Base-by-base conservation (phyloP, 768 basidiomycete species). In the Tephrocybe sp. region DNA sequence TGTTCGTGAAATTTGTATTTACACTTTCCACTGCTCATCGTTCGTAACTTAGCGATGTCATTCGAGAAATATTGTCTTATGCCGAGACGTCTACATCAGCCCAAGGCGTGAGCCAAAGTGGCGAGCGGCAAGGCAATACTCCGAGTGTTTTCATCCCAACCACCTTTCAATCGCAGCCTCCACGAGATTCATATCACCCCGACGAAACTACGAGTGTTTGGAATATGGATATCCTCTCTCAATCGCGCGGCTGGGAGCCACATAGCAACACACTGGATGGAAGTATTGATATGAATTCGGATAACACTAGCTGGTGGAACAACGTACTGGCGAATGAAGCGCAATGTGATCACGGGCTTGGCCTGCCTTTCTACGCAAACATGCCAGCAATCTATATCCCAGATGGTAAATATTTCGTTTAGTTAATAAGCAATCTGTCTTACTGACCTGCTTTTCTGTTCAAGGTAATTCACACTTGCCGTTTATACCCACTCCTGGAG, bases 21-120 rank as follows among this genome's bases (percentile, higher is more conserved):
- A n/a, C n/a, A n/a, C n/a, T n/a, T n/a, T n/a, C n/a, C n/a, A n/a
- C n/a, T n/a, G n/a, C n/a, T n/a, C n/a, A n/a, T n/a, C n/a, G n/a
- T n/a, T n/a, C n/a, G n/a, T n/a, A 37, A 34, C n/a, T n/a, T n/a
- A 73, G 72, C 57, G 73, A 74, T 53, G 62, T 73, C 16, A 48
- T 73, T 21, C 64, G 57, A 7, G 72, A 71, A 47, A 57, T 75
- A 19, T 62, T 70, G 3, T 64, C 61, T 24, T 64, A 67, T 3
- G 65, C 67, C 11, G 64, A 68, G 18, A 24, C 47, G 27, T 51
- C 53, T 16, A 15, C 47, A 18, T 42, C 29, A 6, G 23, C 13
- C 3, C 45, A 46, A 31, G 19, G 31, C 15, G 22, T 9, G 22
- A 38, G 46, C 37, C 24, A 19, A 27, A 40, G 31, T 9, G 8